A percentile compares a stretch with the other conserved stretches of the same genome.
These are phyloP conservation scores for Pharus latifolius DNA, from an alignment of 176 grass and related monocot genomes.

Conservation along the genomic window DNA sequence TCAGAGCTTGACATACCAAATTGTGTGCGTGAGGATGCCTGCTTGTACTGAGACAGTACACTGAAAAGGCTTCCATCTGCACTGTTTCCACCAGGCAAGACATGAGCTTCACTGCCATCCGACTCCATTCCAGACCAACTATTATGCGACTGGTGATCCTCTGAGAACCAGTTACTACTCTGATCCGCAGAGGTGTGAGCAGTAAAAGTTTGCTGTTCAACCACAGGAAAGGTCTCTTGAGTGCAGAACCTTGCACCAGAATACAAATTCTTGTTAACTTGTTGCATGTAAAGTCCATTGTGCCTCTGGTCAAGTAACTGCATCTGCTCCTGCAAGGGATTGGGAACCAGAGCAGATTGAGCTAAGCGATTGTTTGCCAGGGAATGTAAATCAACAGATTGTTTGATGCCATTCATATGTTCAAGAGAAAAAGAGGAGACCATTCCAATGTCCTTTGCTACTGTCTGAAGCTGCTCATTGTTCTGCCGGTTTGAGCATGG, in stretches of 20 bases:
- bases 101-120: not conserved
- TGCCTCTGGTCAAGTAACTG: constrained; percentile 28
- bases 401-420: constrained; percentile 14
- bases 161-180: constrained; percentile 22
- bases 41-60: constrained; percentile 26
- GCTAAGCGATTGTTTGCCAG: not conserved
- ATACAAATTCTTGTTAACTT: constrained; percentile 20
- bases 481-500: constrained; percentile 6
- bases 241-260: not conserved
- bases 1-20: not conserved
- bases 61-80: constrained; percentile 42
- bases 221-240: constrained; percentile 12
- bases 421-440: constrained; percentile 12
- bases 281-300: constrained; percentile 22
- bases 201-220: constrained; percentile 10
- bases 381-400: constrained; percentile 21
- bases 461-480: constrained; percentile 5
- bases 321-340: constrained; percentile 15
- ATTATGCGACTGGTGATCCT: constrained; percentile 14
- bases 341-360: constrained; percentile 10
- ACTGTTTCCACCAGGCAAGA: not conserved
- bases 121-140: constrained; percentile 31
- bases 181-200: constrained; percentile 2
- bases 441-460: not conserved
- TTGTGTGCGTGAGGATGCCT: constrained; percentile 10